These are phyloP conservation scores for Venustampulla echinocandica DNA, from an alignment of 495 filamentous ascomycete genomes.

Conservation along the genomic window DNA sequence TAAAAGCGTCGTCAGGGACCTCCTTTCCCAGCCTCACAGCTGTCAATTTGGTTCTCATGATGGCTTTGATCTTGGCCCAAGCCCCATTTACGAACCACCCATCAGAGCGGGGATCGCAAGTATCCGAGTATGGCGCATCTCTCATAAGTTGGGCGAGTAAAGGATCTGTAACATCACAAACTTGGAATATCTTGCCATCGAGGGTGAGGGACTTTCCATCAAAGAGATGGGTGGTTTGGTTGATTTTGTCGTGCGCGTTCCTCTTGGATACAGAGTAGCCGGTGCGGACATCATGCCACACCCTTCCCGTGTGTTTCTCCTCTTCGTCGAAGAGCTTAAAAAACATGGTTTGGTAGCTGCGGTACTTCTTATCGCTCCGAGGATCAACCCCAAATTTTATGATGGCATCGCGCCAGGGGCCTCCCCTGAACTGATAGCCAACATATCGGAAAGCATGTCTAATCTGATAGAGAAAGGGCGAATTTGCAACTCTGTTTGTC, in stretches of 20 bases:
- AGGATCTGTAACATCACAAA: slow-evolving; percentile 84
- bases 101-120: slow-evolving; percentile 51
- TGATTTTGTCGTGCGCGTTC: neutral
- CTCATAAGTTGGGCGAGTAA: slow-evolving; percentile 48
- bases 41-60: slow-evolving; percentile 77
- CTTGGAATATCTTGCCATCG: slow-evolving; percentile 85
- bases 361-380: slow-evolving; percentile 59
- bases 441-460: slow-evolving; percentile 63
- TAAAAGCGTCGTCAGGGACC: slow-evolving; percentile 45
- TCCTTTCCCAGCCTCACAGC: slow-evolving; percentile 37
- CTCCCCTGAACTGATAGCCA: slow-evolving; percentile 81
- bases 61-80: slow-evolving; percentile 67
- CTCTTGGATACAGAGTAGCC: neutral
- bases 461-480: slow-evolving; percentile 35
- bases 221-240: slow-evolving; percentile 59
- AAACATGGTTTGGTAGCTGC: slow-evolving; percentile 78
- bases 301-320: slow-evolving; percentile 16
- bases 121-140: slow-evolving; percentile 33
- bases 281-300: slow-evolving; percentile 8
- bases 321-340: slow-evolving; percentile 47
- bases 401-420: slow-evolving; percentile 84
- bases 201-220: slow-evolving; percentile 57
- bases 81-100: slow-evolving; percentile 79
- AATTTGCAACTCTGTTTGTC: slow-evolving; percentile 52
- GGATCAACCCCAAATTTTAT: slow-evolving; percentile 82